These are phyloP conservation scores for Trichocomaceae sp. DNA, from an alignment of 2,329 filamentous ascomycete genomes.

Conservation along the genomic window DNA sequence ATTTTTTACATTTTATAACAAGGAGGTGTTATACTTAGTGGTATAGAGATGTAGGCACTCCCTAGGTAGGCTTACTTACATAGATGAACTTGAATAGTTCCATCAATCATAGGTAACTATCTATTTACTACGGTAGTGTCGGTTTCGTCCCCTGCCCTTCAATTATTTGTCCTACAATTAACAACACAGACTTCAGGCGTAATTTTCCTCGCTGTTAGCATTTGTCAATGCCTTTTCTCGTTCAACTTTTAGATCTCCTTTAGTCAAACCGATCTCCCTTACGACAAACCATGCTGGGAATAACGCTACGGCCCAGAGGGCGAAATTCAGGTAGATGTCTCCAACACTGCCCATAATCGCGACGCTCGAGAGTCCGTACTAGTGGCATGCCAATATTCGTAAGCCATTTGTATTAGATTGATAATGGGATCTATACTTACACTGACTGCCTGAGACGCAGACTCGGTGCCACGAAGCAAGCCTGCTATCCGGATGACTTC, in stretches of 20 bases:
- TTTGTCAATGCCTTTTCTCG: slow-evolving; percentile 15
- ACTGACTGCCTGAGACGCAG: slow-evolving; percentile 65
- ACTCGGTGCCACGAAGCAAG: slow-evolving; percentile 63
- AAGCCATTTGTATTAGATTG: background rate
- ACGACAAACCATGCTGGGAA: slow-evolving; percentile 62
- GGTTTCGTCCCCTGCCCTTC: no score
- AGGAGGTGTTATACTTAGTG: no score
- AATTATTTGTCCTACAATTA: no score
- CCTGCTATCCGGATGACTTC: slow-evolving; percentile 64
- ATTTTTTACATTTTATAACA: no score
- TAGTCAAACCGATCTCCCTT: slow-evolving; percentile 45
- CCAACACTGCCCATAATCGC: slow-evolving; percentile 58
- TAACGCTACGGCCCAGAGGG: slow-evolving; percentile 58
- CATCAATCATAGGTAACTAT: no score
- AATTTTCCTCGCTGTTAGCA: background rate
- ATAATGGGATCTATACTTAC: slow-evolving; percentile 25
- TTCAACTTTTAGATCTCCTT: slow-evolving; percentile 27
- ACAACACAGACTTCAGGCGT: slow-evolving; percentile 26
- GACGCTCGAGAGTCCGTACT: slow-evolving; percentile 60
- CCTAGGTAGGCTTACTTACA: no score
- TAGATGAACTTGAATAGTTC: no score
- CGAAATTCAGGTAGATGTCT: slow-evolving; percentile 64
- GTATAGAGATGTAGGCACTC: no score
- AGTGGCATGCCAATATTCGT: background rate
- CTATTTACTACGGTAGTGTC: no score